phyloP scores from a whole-genome alignment of 2,329 filamentous ascomycete genomes.

The Phialophora expanda region DNA sequence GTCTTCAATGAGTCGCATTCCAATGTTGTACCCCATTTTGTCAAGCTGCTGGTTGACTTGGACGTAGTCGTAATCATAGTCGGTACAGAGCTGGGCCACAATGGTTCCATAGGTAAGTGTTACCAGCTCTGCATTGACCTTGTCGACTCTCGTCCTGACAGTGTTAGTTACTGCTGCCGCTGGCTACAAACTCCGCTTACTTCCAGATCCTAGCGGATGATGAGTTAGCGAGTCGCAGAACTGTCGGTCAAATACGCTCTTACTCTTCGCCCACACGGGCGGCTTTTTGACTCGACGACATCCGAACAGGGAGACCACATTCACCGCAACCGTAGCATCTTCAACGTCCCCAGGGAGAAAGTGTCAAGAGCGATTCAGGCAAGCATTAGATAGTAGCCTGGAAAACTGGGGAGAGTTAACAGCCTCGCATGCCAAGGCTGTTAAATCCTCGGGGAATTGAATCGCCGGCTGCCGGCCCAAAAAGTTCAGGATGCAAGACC shows the following conservation, averaged over 20 bases:
- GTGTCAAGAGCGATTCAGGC: background rate
- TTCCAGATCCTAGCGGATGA: conserved; percentile 77
- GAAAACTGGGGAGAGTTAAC: background rate
- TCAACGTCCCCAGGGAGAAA: background rate
- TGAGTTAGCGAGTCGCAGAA: background rate
- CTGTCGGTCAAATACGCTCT: conserved; percentile 45
- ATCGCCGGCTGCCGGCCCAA: conserved; percentile 19
- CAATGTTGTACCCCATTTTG: conserved; percentile 99
- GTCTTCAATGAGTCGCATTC: conserved; percentile 92
- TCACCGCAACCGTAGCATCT: conserved; percentile 19
- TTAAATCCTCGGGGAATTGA: conserved; percentile 7
- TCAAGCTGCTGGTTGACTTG: conserved; percentile 98
- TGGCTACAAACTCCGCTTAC: conserved; percentile 61
- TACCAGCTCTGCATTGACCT: conserved; percentile 96
- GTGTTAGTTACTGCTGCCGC: conserved; percentile 20
- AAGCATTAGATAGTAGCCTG: background rate
- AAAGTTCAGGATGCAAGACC: conserved; percentile 11
- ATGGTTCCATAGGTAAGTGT: conserved; percentile 98
- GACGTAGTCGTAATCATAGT: conserved; percentile 90
- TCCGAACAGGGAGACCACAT: conserved; percentile 5
- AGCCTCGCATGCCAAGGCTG: conserved; percentile 12
- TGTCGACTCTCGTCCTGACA: conserved; percentile 86
- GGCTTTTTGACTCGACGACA: conserved; percentile 60
- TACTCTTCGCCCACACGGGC: conserved; percentile 77
- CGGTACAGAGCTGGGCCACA: conserved; percentile 93